Evolutionary conservation across 78 protist species (phyloP), one percentile per base, ranked within the genome.

Genomic region (Speleostelium caveatum): DNA sequence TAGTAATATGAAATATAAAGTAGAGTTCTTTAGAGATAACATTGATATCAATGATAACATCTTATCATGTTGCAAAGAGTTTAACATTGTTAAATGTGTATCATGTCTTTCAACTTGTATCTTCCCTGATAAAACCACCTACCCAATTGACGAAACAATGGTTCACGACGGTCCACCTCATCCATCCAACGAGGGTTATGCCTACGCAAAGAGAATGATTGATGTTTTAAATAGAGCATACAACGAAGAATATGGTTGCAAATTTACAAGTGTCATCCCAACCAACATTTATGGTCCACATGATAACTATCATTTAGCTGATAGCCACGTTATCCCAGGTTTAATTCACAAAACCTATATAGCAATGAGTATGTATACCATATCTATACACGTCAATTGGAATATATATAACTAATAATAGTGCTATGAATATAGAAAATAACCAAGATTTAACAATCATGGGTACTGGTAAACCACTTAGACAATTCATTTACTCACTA

Each of bases 71-170:
- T 67, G 91, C 61, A 30, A 86, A 26, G 92, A 78, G 51, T 88
- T 68, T 71, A 73, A 93, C n/a, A 69, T 91, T 45, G 39, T 90
- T 14, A 95, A 96, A 78, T 51, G 93, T 35, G 97, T 97, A 38
- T 92, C 96, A 35, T 96, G 97, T 78, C 86, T 96, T 17, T 89
- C 96, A 16, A 97, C 99, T 8, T 97, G 99, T 78, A 95, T 97
- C 75, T 97, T 97, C 93, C 99, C 99, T n/a, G 98, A 97, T 95
- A 96, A 96, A 86, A 96, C 96, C 4, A 87, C 97, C 0, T 97
- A 96, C 63, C 99, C 98, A 38, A 96, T 97, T 62, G 98, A 97
- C 61, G 99, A 97, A 72, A 95, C 97, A 5, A 96, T 97, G 97
- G 79, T 96, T n/a, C 97, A 95, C 65, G 73, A 75, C n/a, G 97